Percentiles rank a stretch among this genome's conserved stretches.
phyloP scores from a whole-genome alignment of 345 rosid species.

The Arabis alpina region DNA sequence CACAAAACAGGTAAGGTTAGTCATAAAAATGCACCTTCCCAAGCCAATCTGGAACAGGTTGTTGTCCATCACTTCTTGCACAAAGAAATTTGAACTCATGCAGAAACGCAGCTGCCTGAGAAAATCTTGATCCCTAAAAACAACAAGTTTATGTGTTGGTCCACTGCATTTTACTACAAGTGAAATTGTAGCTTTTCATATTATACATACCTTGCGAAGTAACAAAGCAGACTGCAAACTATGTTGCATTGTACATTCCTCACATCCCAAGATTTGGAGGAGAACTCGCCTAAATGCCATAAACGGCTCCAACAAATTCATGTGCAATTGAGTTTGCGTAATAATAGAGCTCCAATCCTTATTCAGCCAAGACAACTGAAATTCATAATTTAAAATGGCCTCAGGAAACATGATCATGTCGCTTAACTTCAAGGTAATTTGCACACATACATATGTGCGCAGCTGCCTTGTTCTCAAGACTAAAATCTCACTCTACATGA shows the following conservation, averaged over 20 bases:
- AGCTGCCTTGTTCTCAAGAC: conserved; percentile 12
- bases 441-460: neutral
- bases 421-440: conserved; percentile 22
- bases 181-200: no score
- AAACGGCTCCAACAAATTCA: conserved; percentile 94
- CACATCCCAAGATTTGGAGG: no score
- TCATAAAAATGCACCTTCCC: conserved; percentile 73
- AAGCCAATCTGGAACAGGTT: no score
- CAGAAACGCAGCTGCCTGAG: no score
- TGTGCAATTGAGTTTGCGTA: conserved; percentile 75
- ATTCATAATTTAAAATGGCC: conserved; percentile 38
- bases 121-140: no score
- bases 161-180: conserved; percentile 16
- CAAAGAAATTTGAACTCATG: no score
- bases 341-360: conserved; percentile 74
- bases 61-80: no score
- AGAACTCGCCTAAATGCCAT: conserved; percentile 90
- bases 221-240: no score
- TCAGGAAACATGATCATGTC: conserved; percentile 30
- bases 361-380: conserved; percentile 77
- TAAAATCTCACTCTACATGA: conserved; percentile 17
- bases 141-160: conserved; percentile 31
- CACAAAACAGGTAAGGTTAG: conserved; percentile 26
- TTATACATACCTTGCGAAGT: no score
- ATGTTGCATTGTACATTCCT: no score